Evolutionary conservation across 805 yeast species (phyloP), one percentile per base, ranked within the genome.

Genomic region (Ogataea paradorogensis): DNA sequence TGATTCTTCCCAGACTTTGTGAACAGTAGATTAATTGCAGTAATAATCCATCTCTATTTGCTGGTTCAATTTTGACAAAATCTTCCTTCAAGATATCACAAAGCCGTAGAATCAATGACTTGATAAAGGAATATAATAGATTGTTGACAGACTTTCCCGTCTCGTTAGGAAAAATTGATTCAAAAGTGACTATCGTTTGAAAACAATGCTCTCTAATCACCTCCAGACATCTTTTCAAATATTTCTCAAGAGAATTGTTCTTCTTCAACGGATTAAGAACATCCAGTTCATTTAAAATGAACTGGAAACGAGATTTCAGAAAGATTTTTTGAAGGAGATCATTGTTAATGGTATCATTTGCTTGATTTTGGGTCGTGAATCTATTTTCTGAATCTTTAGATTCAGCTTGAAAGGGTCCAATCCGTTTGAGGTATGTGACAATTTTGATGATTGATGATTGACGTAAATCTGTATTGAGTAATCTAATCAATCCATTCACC

Each of bases 1-100:
- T 82, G 15, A 78, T 76, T 46, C 89, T 69, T 1, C 84, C 80
- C 37, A 91, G 67, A 26, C 95, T 82, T 56, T 84, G 88, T n/a
- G 95, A 83, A 49, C 96, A 86, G 63, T 90, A 91, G 1, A 87
- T 80, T 27, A 90, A 63, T 62, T 91, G 99, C 24, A 91, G 64
- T 48, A 90, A 75, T 15, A 89, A 66, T 1, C 91, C 84, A 41
- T 84, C 84, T 23, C 70, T 71, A 35, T 65, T 69, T 8, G 74
- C 59, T 10, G 61, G 61, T 14, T 65, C 70, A 1, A 71, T 42
- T n/a, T 62, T 39, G 6, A 59, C 56, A n/a, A 58, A 58, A 24
- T 59, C 66, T 11, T 50, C 56, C 36, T 32, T 48, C 30, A 55
- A 58, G 13, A 61, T 70, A 15, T 37, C 50, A 31, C 61, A 61